These are phyloP conservation scores for Ceratobasidium sp. DNA, from an alignment of 1,284 basidiomycete genomes.

Conservation along the genomic window DNA sequence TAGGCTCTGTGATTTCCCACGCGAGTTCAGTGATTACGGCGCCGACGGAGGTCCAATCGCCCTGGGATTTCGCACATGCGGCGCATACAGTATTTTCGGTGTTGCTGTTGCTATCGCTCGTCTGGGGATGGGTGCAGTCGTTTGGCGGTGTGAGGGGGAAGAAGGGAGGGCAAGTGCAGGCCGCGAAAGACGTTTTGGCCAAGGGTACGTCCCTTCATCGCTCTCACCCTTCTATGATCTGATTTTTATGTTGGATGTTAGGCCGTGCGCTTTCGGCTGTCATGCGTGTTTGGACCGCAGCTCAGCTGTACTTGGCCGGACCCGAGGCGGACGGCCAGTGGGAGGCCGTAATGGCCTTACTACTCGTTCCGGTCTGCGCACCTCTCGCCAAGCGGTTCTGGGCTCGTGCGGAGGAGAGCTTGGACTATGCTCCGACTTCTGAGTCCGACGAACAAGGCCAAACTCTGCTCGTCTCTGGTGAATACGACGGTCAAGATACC, in stretches of 20 bases:
- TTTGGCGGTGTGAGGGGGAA: neutral
- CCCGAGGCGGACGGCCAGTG: constrained; percentile 10
- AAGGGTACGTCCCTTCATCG: constrained; percentile 15
- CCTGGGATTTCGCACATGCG: constrained; percentile 41
- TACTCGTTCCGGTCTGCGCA: constrained; percentile 36
- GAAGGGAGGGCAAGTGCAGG: constrained; percentile 10
- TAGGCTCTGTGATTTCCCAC: constrained; percentile 44
- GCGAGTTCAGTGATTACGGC: constrained; percentile 43
- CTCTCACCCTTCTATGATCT: neutral
- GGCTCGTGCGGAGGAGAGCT: constrained; percentile 29
- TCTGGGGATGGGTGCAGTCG: constrained; percentile 28
- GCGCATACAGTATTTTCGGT: constrained; percentile 45
- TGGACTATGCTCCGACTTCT: neutral
- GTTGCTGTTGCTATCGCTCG: constrained; percentile 42
- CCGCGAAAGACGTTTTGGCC: constrained; percentile 26
- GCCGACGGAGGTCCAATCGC: constrained; percentile 7
- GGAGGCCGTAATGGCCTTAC: constrained; percentile 39
- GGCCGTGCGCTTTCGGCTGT: constrained; percentile 33
- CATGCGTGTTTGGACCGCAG: constrained; percentile 29
- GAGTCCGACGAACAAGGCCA: neutral
- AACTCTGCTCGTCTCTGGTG: neutral
- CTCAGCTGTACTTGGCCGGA: constrained; percentile 28
- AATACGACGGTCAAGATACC: neutral
- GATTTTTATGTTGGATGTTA: neutral
- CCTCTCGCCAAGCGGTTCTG: constrained; percentile 36